Base-by-base conservation (phyloP, 1,139 yeast genomes). In the Sugiyamaella xylanicola region DNA sequence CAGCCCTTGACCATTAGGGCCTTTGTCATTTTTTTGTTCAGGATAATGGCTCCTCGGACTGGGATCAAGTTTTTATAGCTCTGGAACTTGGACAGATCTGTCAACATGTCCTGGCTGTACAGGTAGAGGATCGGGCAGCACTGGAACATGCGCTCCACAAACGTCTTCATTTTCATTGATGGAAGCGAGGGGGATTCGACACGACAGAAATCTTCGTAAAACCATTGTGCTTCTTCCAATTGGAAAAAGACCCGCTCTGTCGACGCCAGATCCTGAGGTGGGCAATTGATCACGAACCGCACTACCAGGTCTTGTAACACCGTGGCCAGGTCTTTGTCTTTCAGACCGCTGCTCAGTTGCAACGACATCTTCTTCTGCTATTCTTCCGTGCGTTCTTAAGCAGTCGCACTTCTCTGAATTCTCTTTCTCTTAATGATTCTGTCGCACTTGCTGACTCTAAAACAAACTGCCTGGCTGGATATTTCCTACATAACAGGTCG, bases 211-310 rank as follows among this genome's bases (percentile, higher is more conserved):
- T 95, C 99, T 49, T 89, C 83, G 70, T 92, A 95, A 70, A 88
- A 95, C 99, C 99, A 95, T 67, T 91, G 97, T 1, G 99, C 99
- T 72, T 95, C 99, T 76, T 95, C 99, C 43, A 95, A 85, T 69
- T 92, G 97, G 74, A 95, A 95, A 67, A 91, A 83, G 37, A 92
- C 87, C 67, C 99, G 79, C 65, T 91, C 97, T 48, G 88, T 83
- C 19, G 93, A 82, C 32, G 93, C 84, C 54, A 92, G 74, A 70
- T 93, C 99, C 68, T 92, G 98, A 13, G 83, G 83, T 4, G 99
- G 98, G 53, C 93, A 87, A 74, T 93, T 95, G 59, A 92, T 83
- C 54, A 95, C 85, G 68, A 95, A 95, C 60, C 99, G 78, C 50
- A 90, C 98, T 41, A 91, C 77, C 44, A 93, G 76, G 68, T 93